Evolutionary conservation across 2,329 filamentous ascomycete genomes (phyloP).

Genomic region (Sporothrix pseudoabietina): DNA sequence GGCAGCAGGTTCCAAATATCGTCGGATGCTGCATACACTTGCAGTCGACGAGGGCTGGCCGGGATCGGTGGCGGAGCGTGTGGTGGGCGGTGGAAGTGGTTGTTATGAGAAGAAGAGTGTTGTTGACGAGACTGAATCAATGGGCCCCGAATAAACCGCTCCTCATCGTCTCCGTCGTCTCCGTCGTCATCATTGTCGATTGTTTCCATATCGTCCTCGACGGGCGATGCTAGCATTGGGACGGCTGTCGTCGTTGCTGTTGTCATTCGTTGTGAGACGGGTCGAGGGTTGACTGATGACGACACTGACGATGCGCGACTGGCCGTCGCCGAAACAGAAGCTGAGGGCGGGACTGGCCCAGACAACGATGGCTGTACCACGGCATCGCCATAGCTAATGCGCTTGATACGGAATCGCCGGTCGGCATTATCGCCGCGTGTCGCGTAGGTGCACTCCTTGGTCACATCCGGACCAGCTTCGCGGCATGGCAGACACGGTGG

Average conservation of each 20-base stretch:
- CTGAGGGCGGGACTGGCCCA: neutral
- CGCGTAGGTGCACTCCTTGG: conserved; percentile 9
- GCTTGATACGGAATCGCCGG: conserved; percentile 16
- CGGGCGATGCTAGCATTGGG: neutral
- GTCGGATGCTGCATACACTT: neutral
- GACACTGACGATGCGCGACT: neutral
- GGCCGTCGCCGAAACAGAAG: neutral
- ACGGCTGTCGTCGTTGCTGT: neutral
- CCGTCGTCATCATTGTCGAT: neutral
- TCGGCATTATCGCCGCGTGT: conserved; percentile 13
- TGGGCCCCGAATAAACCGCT: conserved; percentile 2
- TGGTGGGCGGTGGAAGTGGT: neutral
- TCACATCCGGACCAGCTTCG: neutral
- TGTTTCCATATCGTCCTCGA: neutral
- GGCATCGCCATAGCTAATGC: neutral
- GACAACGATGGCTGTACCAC: neutral
- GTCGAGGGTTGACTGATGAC: neutral
- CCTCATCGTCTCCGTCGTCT: neutral
- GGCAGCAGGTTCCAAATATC: conserved; percentile 23
- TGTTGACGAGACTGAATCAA: neutral
- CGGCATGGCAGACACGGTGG: conserved; percentile 12
- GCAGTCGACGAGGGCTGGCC: neutral
- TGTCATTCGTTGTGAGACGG: neutral
- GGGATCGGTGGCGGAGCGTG: neutral
- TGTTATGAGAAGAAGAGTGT: neutral